Base-by-base conservation (phyloP, 2,329 filamentous ascomycete species). In the Alternaria brassicicola region DNA sequence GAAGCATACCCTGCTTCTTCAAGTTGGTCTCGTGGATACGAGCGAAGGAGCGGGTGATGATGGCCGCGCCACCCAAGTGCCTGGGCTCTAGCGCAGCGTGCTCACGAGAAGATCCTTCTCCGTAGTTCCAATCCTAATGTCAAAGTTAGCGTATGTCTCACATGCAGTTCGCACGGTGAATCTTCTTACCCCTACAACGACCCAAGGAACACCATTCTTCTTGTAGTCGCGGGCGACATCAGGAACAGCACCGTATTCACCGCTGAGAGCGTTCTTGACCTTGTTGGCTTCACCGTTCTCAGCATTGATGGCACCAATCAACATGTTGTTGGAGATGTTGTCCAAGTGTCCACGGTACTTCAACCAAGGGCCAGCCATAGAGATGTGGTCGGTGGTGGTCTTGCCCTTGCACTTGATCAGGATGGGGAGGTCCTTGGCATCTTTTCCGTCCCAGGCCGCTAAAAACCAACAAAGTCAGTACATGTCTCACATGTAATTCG, bases 1-100 rank as follows among this genome's bases (percentile, higher is more conserved):
- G 95, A 83, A 99, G 91, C 94, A 99, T 97, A 83, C 95, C 95
- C 88, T 99, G 95, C 90, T 99, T 99, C 92, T 99, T 99, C 85
- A 99, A 83, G 88, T 99, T 99, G 85, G 95, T 99, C 87, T 99
- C 95, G 87, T 99, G 95, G 78, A 99, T 99, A 90, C 95, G 95
- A 76, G 95, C 95, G 78, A 99, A 99, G 66, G 88, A 92, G 78
- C 92, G 90, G 77, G 90, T 93, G 79, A 99, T 96, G 84, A 99
- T 97, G 76, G 94, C 95, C 75, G 97, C 87, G 80, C 94, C 95
- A 76, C 95, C 95, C 67, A 99, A 89, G 84, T 98, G 94, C 79
- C 95, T 89, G 78, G 95, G 95, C 86, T 99, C 94, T 63, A 99
- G 88, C 80, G 95, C 95, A 71, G 95, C 95, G 80, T 99, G 95